These are phyloP conservation scores for Urtica urens DNA, from an alignment of 306 rosid species.

Conservation along the genomic window DNA sequence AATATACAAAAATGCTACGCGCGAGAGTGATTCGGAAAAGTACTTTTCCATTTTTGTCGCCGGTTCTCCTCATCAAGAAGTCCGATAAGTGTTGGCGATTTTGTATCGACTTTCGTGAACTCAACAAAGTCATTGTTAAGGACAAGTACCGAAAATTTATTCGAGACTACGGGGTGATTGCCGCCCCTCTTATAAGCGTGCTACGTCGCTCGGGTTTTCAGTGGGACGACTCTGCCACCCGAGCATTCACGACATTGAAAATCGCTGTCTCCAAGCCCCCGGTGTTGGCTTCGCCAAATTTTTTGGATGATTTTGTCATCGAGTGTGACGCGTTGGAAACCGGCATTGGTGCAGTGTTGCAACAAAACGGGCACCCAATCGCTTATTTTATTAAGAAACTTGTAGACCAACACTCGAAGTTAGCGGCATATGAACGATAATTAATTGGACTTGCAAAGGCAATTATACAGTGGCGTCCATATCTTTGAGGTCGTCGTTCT, in stretches of 20 bases:
- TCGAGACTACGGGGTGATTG: not conserved
- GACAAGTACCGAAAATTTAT: not conserved
- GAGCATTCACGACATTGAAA: not conserved
- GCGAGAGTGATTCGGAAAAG: not conserved
- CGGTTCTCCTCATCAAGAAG: not conserved
- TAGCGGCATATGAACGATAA: not conserved
- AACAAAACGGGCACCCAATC: too few relatives aligned
- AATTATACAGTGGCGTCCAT: not conserved
- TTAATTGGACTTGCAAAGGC: not conserved
- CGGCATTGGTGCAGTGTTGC: too few relatives aligned
- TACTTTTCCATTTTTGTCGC: not conserved
- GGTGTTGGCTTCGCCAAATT: not conserved
- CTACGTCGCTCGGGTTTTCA: not conserved
- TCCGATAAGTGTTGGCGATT: not conserved
- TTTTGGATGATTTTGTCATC: not conserved
- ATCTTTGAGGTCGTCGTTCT: not conserved
- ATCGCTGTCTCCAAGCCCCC: not conserved
- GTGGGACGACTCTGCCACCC: not conserved
- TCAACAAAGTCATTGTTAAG: not conserved
- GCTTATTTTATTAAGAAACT: too few relatives aligned
- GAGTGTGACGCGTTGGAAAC: not conserved
- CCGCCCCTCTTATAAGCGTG: not conserved
- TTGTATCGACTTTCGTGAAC: too few relatives aligned
- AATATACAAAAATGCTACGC: not conserved
- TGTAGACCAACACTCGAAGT: not conserved